phyloP scores from a whole-genome alignment of 1,284 basidiomycete species.

The Trametes pubescens region DNA sequence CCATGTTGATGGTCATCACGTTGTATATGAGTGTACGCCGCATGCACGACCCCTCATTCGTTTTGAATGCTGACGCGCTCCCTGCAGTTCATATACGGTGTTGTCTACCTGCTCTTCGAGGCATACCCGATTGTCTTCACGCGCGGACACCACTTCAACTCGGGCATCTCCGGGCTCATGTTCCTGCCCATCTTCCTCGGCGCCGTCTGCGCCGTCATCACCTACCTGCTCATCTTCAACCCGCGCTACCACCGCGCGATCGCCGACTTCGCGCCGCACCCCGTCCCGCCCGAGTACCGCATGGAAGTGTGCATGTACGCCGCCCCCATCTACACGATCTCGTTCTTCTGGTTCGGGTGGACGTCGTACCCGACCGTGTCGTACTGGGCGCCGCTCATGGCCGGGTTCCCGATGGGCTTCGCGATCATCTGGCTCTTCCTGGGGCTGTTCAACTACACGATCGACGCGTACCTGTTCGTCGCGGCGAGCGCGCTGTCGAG shows the following conservation, averaged over 20 bases:
- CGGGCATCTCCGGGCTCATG: conserved; percentile 51
- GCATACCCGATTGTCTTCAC: conserved; percentile 45
- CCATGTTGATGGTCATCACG: conserved; percentile 53
- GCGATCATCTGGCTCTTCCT: conserved; percentile 44
- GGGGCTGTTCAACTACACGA: conserved; percentile 47
- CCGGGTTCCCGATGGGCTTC: conserved; percentile 40
- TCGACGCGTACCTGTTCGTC: conserved; percentile 48
- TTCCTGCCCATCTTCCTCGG: conserved; percentile 57
- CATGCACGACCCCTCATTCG: too few relatives aligned
- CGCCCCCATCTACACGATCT: conserved; percentile 50
- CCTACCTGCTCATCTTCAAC: conserved; percentile 42
- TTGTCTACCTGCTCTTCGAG: conserved; percentile 52
- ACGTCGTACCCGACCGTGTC: conserved; percentile 44
- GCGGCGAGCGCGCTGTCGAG: conserved; percentile 49
- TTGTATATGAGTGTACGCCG: conserved; percentile 51
- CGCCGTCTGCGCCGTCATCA: conserved; percentile 34
- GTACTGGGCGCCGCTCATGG: conserved; percentile 44
- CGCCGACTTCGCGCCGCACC: conserved; percentile 45
- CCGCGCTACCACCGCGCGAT: conserved; percentile 42
- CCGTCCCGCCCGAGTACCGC: conserved; percentile 55
- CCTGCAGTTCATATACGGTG: conserved; percentile 50
- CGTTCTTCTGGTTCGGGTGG: conserved; percentile 57
- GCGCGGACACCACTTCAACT: conserved; percentile 46
- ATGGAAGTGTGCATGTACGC: conserved; percentile 52
- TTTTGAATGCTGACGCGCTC: background rate